A percentile compares a stretch with the other conserved stretches of the same genome.
Conservation (phyloP, 2,329 filamentous ascomycete genomes). For the Pseudogymnoascus sp. region DNA sequence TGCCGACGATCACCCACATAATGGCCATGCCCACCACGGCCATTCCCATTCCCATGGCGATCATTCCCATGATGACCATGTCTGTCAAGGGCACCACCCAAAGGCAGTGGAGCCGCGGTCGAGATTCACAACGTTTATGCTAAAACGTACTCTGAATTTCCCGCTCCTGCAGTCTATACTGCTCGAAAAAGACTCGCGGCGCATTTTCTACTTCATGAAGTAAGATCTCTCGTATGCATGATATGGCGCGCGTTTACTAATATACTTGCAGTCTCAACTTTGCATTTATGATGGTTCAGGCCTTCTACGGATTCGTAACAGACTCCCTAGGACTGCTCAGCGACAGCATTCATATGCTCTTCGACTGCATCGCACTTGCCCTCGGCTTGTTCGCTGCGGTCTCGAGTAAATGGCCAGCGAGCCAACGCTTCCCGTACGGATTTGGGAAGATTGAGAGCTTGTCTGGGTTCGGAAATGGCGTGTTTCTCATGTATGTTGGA, state of each 20-base stretch:
- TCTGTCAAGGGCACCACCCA: not conserved
- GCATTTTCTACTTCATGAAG: conserved; percentile 97
- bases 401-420: conserved; percentile 94
- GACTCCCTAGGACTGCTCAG: conserved; percentile 92
- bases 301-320: conserved; percentile 87
- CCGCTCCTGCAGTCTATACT: conserved; percentile 81
- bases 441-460: conserved; percentile 96
- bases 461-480: conserved; percentile 92
- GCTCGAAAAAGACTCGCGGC: conserved; percentile 82
- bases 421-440: conserved; percentile 82
- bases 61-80: conserved; percentile 21
- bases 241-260: conserved; percentile 13
- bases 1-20: conserved; percentile 2
- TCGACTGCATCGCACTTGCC: conserved; percentile 87
- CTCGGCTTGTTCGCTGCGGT: conserved; percentile 89
- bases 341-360: conserved; percentile 99
- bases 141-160: conserved; percentile 62
- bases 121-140: conserved; percentile 61
- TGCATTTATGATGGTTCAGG: conserved; percentile 87
- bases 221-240: conserved; percentile 36
- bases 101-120: conserved; percentile 45
- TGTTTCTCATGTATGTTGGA: conserved; percentile 71
- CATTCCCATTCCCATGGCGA: conserved; percentile 20
- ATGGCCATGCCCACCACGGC: conserved; percentile 19
- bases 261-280: conserved; percentile 67